Evolutionary conservation across 2,329 filamentous ascomycete genomes (phyloP).

Genomic region (Arthrobotrys pseudoclavata): DNA sequence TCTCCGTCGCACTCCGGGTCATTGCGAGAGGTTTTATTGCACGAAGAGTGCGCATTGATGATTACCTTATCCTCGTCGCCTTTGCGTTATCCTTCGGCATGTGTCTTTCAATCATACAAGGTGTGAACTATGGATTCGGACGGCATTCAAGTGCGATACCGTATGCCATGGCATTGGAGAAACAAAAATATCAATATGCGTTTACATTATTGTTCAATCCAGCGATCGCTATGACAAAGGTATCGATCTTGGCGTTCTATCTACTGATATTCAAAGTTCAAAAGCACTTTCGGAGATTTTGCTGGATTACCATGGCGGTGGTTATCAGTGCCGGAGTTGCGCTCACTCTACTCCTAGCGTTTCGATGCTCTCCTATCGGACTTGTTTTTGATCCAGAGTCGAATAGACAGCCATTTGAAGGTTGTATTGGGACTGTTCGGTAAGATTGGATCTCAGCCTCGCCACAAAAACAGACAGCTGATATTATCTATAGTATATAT

Average conservation of each 20-base stretch:
- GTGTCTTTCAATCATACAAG: conserved; percentile 71
- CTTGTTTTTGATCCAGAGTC: conserved; percentile 73
- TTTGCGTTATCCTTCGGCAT: conserved; percentile 66
- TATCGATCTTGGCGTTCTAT: conserved; percentile 92
- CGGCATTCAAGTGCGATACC: conserved; percentile 69
- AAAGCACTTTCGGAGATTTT: conserved; percentile 81
- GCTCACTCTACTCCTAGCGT: conserved; percentile 86
- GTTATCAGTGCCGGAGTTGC: conserved; percentile 84
- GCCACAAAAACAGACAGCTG: conserved; percentile 6
- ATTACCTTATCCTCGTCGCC: conserved; percentile 62
- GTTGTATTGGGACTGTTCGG: conserved; percentile 57
- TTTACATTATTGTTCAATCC: conserved; percentile 75
- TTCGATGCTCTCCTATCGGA: conserved; percentile 83
- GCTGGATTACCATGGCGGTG: conserved; percentile 81
- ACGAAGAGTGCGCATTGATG: conserved; percentile 61
- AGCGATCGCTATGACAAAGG: conserved; percentile 89
- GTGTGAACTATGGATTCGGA: conserved; percentile 66
- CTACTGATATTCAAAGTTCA: conserved; percentile 84
- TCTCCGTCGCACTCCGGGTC: conserved; percentile 62
- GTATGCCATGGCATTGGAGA: conserved; percentile 54
- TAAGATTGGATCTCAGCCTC: conserved; percentile 23
- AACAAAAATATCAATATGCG: conserved; percentile 54
- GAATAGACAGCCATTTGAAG: conserved; percentile 55
- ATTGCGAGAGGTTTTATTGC: conserved; percentile 62
- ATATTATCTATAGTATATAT: conserved; percentile 73